phyloP scores from a whole-genome alignment of 345 rosid genomes.

The Gossypium stocksii region DNA sequence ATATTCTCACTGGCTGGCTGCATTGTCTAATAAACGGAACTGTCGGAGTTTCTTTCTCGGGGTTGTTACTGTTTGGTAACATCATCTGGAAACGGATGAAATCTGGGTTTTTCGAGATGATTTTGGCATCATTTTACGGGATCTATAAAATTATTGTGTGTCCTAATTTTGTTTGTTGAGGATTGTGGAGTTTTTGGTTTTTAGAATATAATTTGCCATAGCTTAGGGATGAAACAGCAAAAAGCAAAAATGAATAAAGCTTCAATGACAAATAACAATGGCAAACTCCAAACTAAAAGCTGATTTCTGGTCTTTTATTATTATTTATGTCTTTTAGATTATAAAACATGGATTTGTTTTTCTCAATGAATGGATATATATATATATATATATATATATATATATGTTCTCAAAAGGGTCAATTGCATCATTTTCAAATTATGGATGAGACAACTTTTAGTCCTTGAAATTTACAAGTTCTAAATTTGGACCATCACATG shows the following conservation, averaged over 20 bases:
- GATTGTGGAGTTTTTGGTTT: not conserved
- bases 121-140: constrained; percentile 9
- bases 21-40: not conserved
- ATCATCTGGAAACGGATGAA: constrained; percentile 18
- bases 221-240: not conserved
- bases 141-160: not conserved
- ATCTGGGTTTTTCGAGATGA: not conserved
- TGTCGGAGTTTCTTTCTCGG: not conserved
- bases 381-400: no score
- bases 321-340: no score
- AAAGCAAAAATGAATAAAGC: not conserved
- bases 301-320: no score
- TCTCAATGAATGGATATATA: no score
- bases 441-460: no score
- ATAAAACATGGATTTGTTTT: no score
- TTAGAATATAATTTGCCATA: not conserved
- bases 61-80: constrained; percentile 44
- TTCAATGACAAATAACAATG: not conserved
- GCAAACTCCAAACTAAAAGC: not conserved
- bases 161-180: not conserved
- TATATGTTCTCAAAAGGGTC: no score
- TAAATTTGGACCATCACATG: no score
- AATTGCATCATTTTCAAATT: no score
- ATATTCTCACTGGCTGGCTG: constrained; percentile 3
- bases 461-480: no score